Evolutionary conservation across 1,139 yeast genomes (phyloP), one percentile per base, ranked within the genome.

Genomic region (Sugiyamaella castrensis): DNA sequence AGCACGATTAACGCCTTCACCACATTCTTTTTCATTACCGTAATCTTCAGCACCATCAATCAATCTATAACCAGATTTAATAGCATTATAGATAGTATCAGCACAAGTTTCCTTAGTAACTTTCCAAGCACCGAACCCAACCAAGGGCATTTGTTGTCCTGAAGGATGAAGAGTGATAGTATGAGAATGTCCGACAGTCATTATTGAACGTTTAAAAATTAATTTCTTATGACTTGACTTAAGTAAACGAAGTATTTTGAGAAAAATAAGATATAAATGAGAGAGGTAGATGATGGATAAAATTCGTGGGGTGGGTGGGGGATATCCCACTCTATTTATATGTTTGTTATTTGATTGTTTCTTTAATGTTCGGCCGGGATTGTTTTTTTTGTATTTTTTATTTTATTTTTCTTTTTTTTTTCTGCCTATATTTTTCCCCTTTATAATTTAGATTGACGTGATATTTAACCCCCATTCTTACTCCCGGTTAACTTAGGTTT

Each of bases 121-220:
- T 54, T 72, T 74, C 77, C 79, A 76, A 46, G 77, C 71, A 19
- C 81, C 81, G 48, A 75, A 69, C 28, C 79, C 81, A 53, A 75
- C 70, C 36, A 69, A 69, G 38, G 81, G 80, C 63, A 76, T 72
- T 40, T 62, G 57, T 38, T 65, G 64, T 46, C 78, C 78, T 24
- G 67, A 51, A 35, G 63, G 60, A 52, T 59, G 52, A 41, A 62
- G 61, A 42, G 62, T 61, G 33, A 62, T 51, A 43, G 62, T 49
- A 39, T 19, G 24, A 58, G 58, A 40, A 34, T 48, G 15, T 37
- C 50, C 32, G 33, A 42, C 43, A 37, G 45, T 44, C 46, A 40
- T 47, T 40, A 51, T 48, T 27, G 51, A 34, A 31, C 51, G 43
- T 43, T 48, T 44, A 28, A 43, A 28, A 29, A 33, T 30, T 15